Evolutionary conservation across 495 filamentous ascomycete genomes (phyloP).

Genomic region (Talaromyces liani): DNA sequence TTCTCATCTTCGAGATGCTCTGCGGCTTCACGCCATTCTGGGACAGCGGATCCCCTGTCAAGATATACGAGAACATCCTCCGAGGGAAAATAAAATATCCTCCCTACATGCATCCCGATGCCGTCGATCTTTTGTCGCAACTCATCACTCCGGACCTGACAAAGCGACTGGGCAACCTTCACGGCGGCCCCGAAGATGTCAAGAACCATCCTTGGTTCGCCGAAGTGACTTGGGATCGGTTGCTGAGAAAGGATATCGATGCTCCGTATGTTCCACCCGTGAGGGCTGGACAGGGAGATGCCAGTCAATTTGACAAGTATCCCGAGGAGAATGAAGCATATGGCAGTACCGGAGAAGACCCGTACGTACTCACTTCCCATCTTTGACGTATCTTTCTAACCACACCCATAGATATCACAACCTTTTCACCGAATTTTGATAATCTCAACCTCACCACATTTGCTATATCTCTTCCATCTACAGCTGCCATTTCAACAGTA

Average conservation of each 20-base stretch:
- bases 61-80: constrained; percentile 98
- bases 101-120: constrained; percentile 88
- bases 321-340: constrained; percentile 94
- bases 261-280: constrained; percentile 98
- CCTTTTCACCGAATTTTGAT: constrained; percentile 65
- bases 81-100: constrained; percentile 92
- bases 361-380: constrained; percentile 53
- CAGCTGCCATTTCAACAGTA: neutral
- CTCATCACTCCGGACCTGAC: constrained; percentile 93
- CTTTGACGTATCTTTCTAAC: neutral
- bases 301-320: constrained; percentile 96
- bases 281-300: constrained; percentile 83
- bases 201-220: constrained; percentile 95
- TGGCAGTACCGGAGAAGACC: constrained; percentile 65
- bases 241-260: constrained; percentile 93
- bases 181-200: constrained; percentile 86
- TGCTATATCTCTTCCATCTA: neutral
- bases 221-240: constrained; percentile 94
- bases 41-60: constrained; percentile 95
- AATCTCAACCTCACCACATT: neutral
- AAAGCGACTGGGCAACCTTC: constrained; percentile 89
- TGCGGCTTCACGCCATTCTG: constrained; percentile 98
- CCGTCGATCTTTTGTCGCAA: constrained; percentile 82
- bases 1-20: constrained; percentile 98
- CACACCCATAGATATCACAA: constrained; percentile 49